A percentile compares a stretch with the other conserved stretches of the same genome.
Conservation (phyloP, 2,329 filamentous ascomycete species). For the Tricladium varicosporioides region DNA sequence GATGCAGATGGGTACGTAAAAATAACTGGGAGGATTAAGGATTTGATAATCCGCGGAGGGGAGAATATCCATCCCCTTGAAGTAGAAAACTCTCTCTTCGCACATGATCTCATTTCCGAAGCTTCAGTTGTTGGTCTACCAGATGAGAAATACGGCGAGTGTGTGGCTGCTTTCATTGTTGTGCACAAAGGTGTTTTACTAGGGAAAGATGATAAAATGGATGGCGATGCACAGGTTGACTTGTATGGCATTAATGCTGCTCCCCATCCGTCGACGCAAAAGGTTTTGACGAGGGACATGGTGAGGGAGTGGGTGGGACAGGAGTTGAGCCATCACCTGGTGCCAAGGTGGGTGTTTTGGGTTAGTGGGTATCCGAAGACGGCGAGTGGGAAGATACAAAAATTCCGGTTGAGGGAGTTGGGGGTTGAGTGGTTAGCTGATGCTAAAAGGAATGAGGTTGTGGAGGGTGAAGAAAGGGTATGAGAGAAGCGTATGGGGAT, state of each 20-base stretch:
- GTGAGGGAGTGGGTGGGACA: conserved; percentile 71
- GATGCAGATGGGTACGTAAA: conserved; percentile 78
- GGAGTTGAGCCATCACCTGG: conserved; percentile 70
- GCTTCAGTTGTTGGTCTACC: conserved; percentile 81
- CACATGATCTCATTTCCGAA: conserved; percentile 68
- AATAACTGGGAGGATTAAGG: conserved; percentile 91
- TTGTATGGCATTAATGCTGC: too few relatives aligned
- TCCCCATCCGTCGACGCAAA: conserved; percentile 13
- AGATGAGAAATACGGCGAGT: conserved; percentile 81
- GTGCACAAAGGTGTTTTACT: conserved; percentile 38
- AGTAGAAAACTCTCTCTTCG: conserved; percentile 83
- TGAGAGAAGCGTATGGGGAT: too few relatives aligned
- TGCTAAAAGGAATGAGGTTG: neutral
- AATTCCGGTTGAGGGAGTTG: conserved; percentile 76
- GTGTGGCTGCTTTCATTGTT: conserved; percentile 80
- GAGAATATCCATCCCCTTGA: conserved; percentile 97
- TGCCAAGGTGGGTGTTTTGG: conserved; percentile 90
- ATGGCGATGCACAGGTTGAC: conserved; percentile 16
- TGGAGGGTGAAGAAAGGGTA: neutral
- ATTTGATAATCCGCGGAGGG: conserved; percentile 90
- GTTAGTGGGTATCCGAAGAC: conserved; percentile 87
- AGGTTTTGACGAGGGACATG: conserved; percentile 51
- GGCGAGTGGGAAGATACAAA: conserved; percentile 94
- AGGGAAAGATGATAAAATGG: conserved; percentile 29
- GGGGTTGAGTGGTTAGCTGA: conserved; percentile 48